Conservation (phyloP, 1,284 basidiomycete species). For the Athelia sp. region DNA sequence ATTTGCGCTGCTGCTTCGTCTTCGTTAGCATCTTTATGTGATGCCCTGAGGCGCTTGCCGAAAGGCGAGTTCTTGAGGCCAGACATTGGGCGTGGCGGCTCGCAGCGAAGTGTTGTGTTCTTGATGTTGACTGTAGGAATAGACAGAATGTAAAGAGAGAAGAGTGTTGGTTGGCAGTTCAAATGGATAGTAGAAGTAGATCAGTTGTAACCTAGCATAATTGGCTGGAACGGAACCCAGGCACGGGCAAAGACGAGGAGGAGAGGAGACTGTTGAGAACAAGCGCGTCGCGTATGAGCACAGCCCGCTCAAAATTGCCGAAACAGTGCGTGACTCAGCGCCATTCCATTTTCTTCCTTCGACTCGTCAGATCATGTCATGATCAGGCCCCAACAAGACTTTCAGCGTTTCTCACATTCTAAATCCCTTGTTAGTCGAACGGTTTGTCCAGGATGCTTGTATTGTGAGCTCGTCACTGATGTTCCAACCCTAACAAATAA, state of each 20-base stretch:
- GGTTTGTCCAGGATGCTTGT: no score
- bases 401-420: no score
- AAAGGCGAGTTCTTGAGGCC: slow-evolving; percentile 76
- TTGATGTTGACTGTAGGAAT: slow-evolving; percentile 5
- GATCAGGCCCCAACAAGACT: no score
- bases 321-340: no score
- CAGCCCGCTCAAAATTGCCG: no score
- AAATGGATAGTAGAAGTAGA: slow-evolving; percentile 2
- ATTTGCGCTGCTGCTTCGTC: slow-evolving; percentile 46
- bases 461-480: no score
- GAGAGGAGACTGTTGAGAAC: background rate
- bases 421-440: no score
- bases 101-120: slow-evolving; percentile 5
- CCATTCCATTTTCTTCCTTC: no score
- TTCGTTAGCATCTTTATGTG: slow-evolving; percentile 48
- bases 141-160: slow-evolving; percentile 4
- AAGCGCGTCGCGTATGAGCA: background rate
- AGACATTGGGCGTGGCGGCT: slow-evolving; percentile 44
- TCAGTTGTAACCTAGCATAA: slow-evolving; percentile 5
- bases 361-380: no score
- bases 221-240: background rate
- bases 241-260: background rate
- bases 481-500: no score
- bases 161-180: slow-evolving; percentile 4
- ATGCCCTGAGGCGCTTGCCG: slow-evolving; percentile 69